Evolutionary conservation across 257 asterid species (phyloP), one percentile per base, ranked within the genome.

Genomic region (Euphrasia confusa): DNA sequence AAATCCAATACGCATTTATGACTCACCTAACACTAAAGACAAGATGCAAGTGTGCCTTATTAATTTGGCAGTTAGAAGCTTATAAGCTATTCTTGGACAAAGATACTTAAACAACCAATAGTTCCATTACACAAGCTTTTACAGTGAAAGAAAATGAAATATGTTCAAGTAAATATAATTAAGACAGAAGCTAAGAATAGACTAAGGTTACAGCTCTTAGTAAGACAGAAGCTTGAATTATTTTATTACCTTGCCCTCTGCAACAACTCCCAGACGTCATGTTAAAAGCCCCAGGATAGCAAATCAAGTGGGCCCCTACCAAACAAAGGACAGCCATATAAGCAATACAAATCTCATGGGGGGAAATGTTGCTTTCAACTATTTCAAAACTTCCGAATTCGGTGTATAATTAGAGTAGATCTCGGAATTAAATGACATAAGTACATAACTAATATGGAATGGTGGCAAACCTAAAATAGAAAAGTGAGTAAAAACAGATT

Each of bases 221-320:
- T 5, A 55, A 69, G 52, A 66, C 39, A 58, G 56, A 60, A 64
- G 61, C 44, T 52, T 21, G 26, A 33, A 49, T 18, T 35, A 35
- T 54, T 12, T 33, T 15, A 71, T 75, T 79, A 89, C 96, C 96
- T 82, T 40, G 96, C 95, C 71, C 96, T 78, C 76, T 86, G 97
- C 80, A 84, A 71, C 65, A 89, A 67, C 68, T 89, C 97, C 97
- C 97, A 86, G 97, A 65, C 97, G 97, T 86, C 97, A 86, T 89
- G 89, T 89, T 89, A 78, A 89, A 89, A 65, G 95, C 95, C 68
- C 95, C 97, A 62, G 97, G 97, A 74, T 84, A 86, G 72, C 97
- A 86, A 55, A 89, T 76, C 86, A 89, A 75, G 81, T 89, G 96
- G 68, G 93, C 96, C 61, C 95, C 96, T 89, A 78, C 48, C 56